Base-by-base conservation (phyloP, 306 rosid species). In the Pterocarpus santalinus region DNA sequence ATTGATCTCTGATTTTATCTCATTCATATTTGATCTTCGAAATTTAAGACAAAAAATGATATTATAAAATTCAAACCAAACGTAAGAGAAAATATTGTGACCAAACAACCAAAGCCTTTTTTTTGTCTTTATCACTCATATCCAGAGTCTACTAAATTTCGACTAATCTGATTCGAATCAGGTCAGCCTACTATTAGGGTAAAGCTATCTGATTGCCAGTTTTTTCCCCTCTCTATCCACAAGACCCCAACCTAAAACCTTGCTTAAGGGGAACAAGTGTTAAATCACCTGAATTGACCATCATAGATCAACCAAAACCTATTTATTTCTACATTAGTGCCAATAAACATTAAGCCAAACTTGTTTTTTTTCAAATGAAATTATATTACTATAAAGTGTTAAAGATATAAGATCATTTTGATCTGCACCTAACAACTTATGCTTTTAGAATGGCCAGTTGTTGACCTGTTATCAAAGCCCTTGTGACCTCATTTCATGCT, bases 31-130 rank as follows among this genome's bases (percentile, higher is more conserved):
- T 53, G 4, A 34, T 46, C 65, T 83, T 41, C 44, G 53, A 63
- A 66, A 33, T 82, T 17, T 41, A 46, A 64, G 52, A 17, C 11
- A 43, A 14, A 53, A 55, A 55, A 66, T 22, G 28, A 22, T 22
- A 28, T 17, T 52, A 68, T 47, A 30, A 41, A 53, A 62, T 33
- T 62, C 38, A 39, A 62, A 30, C 46, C 53, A 60, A 8, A 36
- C 7, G 12, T 2, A 70, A 47, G 5, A 8, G 77, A 2, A 60
- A 51, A 47, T 3, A 3, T 16, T 60, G 33, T 61, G 16, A 17
- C 15, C 65, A 47, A 35, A 35, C 65, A 33, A 35, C 65, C 14
- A n/a, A 61, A 80, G 52, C 65, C 63, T 79, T 44, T 62, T 35
- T 61, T 22, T 22, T 22, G 28, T 22, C 28, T 1, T 22, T 22